These are phyloP conservation scores for Canariomyces notabilis DNA, from an alignment of 2,329 filamentous ascomycete species.

Conservation along the genomic window DNA sequence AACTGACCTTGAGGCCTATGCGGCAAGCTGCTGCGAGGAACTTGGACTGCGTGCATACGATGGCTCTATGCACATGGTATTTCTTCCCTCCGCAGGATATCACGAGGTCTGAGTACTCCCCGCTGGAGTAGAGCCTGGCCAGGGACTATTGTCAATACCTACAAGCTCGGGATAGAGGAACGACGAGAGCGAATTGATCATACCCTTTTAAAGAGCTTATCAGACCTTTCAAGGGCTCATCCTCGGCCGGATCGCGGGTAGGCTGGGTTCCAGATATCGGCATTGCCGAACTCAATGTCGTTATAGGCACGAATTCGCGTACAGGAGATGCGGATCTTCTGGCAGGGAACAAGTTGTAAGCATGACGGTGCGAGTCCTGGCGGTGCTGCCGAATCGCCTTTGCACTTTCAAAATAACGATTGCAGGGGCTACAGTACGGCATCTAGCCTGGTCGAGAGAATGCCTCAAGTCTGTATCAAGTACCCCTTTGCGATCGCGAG, in stretches of 20 bases:
- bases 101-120: conserved; percentile 6
- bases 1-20: conserved; percentile 3
- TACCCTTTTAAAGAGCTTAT: conserved; percentile 11
- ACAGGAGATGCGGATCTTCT: neutral
- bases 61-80: conserved; percentile 3
- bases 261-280: neutral
- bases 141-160: conserved; percentile 2
- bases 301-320: neutral
- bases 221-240: conserved; percentile 9
- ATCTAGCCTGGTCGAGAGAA: neutral
- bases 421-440: neutral
- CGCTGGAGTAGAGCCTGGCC: conserved; percentile 6
- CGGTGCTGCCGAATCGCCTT: conserved; percentile 7
- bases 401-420: conserved; percentile 2
- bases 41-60: conserved; percentile 6
- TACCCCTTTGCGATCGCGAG: neutral
- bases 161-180: conserved; percentile 2
- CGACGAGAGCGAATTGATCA: conserved; percentile 1
- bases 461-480: conserved; percentile 1
- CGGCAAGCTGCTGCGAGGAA: conserved; percentile 6
- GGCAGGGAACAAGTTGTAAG: neutral
- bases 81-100: conserved; percentile 6
- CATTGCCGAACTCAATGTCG: neutral
- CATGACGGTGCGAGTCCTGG: conserved; percentile 3
- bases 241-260: conserved; percentile 1